Evolutionary conservation across 495 filamentous ascomycete genomes (phyloP), one percentile per base, ranked within the genome.

Genomic region (Xylaria venustula): DNA sequence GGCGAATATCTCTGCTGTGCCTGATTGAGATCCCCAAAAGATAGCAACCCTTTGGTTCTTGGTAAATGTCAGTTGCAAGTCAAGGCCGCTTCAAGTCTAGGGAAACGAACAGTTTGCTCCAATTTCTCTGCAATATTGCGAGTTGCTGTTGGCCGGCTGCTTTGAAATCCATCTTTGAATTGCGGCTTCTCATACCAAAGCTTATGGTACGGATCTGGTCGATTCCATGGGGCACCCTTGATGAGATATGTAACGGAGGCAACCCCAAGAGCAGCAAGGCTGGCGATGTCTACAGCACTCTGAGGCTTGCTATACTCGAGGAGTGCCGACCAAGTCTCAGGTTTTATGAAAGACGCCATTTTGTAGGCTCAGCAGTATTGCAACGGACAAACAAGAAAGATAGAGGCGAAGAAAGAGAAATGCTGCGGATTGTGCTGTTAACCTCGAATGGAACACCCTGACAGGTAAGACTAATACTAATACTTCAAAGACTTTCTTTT

Each of bases 21-120:
- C 82, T 15, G 81, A 83, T 68, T 85, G 82, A 0, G 80, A 84
- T 49, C 79, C 82, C 77, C 78, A 85, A 64, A 84, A 80, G 8
- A 84, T 72, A 15, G 81, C 78, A n/a, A 80, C 11, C 26, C 72
- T 49, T 41, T 68, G 75, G 7, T 75, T 65, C 58, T 71, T 7
- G 49, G 62, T 54, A 36, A 22, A 52, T n/a, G 42, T 74, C 54
- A 34, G 71, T 11, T 4, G 11, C 5, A 11, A 34, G 11, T 4
- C 4, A 34, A 34, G 11, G 4, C 30, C 30, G 30, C 67, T 1
- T 73, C 51, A n/a, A 60, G 64, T 4, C 11, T 11, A 34, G 11
- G 30, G n/a, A 34, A 11, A 34, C 30, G 5, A 5, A 34, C 30
- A 5, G 30, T 34, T 34, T 34, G 30, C 11, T 34, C 30, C 11